These are phyloP conservation scores for Hypoxylon sp. DNA, from an alignment of 2,329 filamentous ascomycete species.

Conservation along the genomic window DNA sequence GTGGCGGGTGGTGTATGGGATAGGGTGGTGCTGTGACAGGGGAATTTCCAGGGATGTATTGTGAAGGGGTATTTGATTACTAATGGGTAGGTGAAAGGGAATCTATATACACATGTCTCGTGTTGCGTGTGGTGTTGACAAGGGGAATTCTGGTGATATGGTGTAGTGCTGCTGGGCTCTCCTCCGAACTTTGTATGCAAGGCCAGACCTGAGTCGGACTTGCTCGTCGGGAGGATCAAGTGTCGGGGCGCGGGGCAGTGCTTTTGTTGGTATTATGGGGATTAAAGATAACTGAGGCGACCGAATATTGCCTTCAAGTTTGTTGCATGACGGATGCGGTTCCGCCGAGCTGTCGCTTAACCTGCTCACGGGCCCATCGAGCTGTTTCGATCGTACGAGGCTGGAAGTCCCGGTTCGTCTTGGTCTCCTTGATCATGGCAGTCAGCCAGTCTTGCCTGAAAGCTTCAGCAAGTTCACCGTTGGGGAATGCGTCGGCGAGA, in stretches of 20 bases:
- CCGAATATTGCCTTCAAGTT: constrained; percentile 56
- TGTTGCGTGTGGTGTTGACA: constrained; percentile 39
- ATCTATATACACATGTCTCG: constrained; percentile 55
- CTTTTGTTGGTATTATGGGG: constrained; percentile 37
- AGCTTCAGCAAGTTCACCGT: constrained; percentile 84
- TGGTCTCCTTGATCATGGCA: constrained; percentile 90
- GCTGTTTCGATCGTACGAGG: constrained; percentile 92
- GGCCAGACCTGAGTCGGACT: constrained; percentile 46
- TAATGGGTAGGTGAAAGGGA: constrained; percentile 47
- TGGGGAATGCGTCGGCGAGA: constrained; percentile 92
- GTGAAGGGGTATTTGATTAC: constrained; percentile 54
- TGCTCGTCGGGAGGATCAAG: constrained; percentile 51
- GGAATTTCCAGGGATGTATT: constrained; percentile 45
- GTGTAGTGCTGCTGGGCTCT: constrained; percentile 49
- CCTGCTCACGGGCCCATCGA: constrained; percentile 96
- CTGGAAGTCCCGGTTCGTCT: constrained; percentile 88
- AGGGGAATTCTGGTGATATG: constrained; percentile 23
- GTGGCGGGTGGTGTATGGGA: constrained; percentile 45
- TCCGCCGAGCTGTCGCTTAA: constrained; percentile 87
- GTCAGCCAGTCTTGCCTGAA: constrained; percentile 96
- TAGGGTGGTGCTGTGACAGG: constrained; percentile 42
- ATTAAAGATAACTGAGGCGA: constrained; percentile 30
- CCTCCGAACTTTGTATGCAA: constrained; percentile 51
- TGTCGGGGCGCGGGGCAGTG: constrained; percentile 46
- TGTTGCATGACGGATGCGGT: constrained; percentile 67